phyloP scores from a whole-genome alignment of 768 basidiomycete genomes.

The Kwoniella dendrophila region DNA sequence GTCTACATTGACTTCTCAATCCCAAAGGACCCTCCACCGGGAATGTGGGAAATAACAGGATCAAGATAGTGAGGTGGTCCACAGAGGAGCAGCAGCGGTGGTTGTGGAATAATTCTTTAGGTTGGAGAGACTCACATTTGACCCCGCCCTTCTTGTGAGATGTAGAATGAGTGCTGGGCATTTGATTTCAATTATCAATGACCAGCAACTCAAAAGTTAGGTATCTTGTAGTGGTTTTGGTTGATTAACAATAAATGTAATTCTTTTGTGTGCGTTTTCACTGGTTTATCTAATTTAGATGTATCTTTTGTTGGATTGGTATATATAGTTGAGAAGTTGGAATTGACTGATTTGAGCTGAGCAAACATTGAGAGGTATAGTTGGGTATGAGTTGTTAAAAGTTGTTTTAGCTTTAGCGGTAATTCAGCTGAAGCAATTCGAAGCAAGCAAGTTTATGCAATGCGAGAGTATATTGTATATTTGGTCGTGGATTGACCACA shows the following conservation, averaged over 20 bases:
- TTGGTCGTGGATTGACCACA: background rate
- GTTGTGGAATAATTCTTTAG: too few relatives aligned
- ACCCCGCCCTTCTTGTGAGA: constrained; percentile 21
- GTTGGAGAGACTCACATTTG: constrained; percentile 27
- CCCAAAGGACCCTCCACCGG: constrained; percentile 13
- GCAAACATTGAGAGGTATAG: constrained; percentile 22
- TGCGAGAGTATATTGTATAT: background rate
- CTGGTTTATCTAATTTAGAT: background rate
- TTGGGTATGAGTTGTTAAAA: background rate
- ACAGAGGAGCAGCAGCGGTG: too few relatives aligned
- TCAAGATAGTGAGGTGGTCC: too few relatives aligned
- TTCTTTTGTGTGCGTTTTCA: constrained; percentile 17
- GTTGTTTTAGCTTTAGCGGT: background rate
- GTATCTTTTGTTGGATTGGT: constrained; percentile 3
- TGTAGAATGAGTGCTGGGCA: constrained; percentile 19
- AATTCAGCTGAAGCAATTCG: background rate
- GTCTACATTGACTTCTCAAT: background rate
- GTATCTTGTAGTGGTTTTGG: constrained; percentile 29
- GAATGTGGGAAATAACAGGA: constrained; percentile 5
- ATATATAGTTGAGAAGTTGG: constrained; percentile 4
- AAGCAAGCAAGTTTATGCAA: background rate
- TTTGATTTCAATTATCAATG: constrained; percentile 4
- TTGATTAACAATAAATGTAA: constrained; percentile 23
- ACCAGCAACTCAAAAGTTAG: constrained; percentile 13
- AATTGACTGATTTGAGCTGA: constrained; percentile 15